Conservation (phyloP, 2,329 filamentous ascomycete genomes). For the Curvularia sp. region DNA sequence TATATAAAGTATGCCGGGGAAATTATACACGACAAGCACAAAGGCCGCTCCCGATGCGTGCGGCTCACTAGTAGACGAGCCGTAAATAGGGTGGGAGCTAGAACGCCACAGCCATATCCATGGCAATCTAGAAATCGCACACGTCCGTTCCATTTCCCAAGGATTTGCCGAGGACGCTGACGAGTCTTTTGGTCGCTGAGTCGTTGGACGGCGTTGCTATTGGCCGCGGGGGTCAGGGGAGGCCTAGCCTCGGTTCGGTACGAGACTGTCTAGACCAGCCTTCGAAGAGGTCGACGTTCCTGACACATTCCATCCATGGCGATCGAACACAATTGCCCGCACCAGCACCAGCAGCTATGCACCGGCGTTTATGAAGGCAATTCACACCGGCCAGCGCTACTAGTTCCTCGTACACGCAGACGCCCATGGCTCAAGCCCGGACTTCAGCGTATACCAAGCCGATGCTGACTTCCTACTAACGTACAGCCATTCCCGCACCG, state of each 20-base stretch:
- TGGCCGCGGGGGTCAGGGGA: conserved; percentile 23
- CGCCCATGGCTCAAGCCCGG: not conserved
- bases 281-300: conserved; percentile 23
- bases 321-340: conserved; percentile 15
- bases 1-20: not conserved
- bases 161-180: conserved; percentile 21
- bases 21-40: not conserved
- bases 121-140: conserved; percentile 13
- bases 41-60: not conserved
- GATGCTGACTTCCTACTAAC: conserved; percentile 13
- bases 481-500: not conserved
- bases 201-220: conserved; percentile 18
- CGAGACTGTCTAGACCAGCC: conserved; percentile 30
- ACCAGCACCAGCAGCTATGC: conserved; percentile 11
- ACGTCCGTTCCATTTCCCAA: conserved; percentile 11
- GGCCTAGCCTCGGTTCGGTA: conserved; percentile 34
- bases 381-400: not conserved
- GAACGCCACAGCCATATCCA: conserved; percentile 10
- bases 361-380: not conserved
- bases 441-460: not conserved
- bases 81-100: conserved; percentile 1
- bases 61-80: not conserved
- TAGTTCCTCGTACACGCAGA: not conserved
- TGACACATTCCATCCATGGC: conserved; percentile 22
- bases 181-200: conserved; percentile 23